These are phyloP conservation scores for Penicillium sp. DNA, from an alignment of 2,329 filamentous ascomycete genomes.

Conservation along the genomic window DNA sequence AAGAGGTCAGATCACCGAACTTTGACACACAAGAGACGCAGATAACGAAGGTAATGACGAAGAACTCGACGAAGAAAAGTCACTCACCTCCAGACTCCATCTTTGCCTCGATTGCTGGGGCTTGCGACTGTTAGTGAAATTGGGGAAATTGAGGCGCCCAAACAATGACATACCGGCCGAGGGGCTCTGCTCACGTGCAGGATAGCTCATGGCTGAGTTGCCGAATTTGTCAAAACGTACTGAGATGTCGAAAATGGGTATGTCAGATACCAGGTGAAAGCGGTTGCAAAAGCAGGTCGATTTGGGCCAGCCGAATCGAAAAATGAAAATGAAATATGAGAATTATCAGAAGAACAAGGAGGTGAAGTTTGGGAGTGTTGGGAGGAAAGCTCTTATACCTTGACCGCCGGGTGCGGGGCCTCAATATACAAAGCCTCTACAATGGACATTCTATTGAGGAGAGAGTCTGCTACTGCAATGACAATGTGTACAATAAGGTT, in stretches of 20 bases:
- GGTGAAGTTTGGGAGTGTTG: background rate
- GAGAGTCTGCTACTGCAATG: background rate
- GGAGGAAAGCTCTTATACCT: slow-evolving; percentile 2
- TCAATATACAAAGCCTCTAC: background rate
- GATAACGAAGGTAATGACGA: background rate
- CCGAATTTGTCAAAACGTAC: too few relatives aligned
- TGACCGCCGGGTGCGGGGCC: slow-evolving; percentile 14
- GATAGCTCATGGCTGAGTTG: slow-evolving; percentile 14
- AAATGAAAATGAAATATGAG: background rate
- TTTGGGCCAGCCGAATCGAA: slow-evolving; percentile 13
- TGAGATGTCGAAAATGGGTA: background rate
- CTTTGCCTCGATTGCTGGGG: slow-evolving; percentile 4
- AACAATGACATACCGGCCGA: slow-evolving; percentile 10
- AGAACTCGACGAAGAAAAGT: background rate
- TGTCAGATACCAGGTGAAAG: slow-evolving; percentile 3
- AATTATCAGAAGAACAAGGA: background rate
- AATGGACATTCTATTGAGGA: slow-evolving; percentile 1
- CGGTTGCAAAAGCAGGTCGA: background rate
- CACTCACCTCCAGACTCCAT: slow-evolving; percentile 3
- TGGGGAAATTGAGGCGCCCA: background rate
- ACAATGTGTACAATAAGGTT: background rate
- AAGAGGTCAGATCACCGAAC: slow-evolving; percentile 11
- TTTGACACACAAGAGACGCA: background rate
- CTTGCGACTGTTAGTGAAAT: slow-evolving; percentile 3
- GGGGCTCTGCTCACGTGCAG: slow-evolving; percentile 14